Evolutionary conservation across 345 rosid genomes (phyloP), one percentile per base, ranked within the genome.

Genomic region (Bruguiera sexangula): DNA sequence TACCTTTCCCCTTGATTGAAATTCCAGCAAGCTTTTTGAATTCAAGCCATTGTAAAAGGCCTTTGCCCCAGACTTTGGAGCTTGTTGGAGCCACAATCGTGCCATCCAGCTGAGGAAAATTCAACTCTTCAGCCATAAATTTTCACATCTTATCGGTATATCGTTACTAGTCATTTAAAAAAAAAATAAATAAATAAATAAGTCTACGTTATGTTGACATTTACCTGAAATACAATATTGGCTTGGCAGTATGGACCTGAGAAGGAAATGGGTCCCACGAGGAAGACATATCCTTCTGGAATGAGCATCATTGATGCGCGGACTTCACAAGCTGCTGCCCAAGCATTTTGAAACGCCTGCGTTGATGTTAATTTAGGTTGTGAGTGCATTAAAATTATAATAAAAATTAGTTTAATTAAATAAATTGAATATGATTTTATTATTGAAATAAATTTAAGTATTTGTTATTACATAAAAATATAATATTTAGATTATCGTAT

Each of bases 271-370:
- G 99, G 99, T 26, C 96, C 96, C 34, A 95, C 85, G 0, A 92
- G 96, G 82, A 95, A 95, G 21, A 64, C 74, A 53, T 76, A 67
- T 3, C 76, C 71, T 20, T 81, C 67, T 1, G 98, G 98, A 67
- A 90, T 80, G 18, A 80, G 68, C 79, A 95, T 61, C 34, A 60
- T 82, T 65, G 99, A 88, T 16, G 89, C 87, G 62, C 81, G 91
- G 22, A 88, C 88, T 76, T 87, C 92, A 74, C 99, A 95, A 64
- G 97, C 93, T 11, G 88, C 84, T 19, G 89, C 92, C 99, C 99
- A 95, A 1, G 96, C 87, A 13, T 81, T 86, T 80, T 85, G 85
- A 71, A 95, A 95, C 57, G 99, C 99, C 99, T 95, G 87, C 72
- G 52, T 62, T 52, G 48, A 27, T 27, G 29, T 27, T 27, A 27